These are phyloP conservation scores for Aspergillus persii DNA, from an alignment of 2,329 filamentous ascomycete species.

Conservation along the genomic window DNA sequence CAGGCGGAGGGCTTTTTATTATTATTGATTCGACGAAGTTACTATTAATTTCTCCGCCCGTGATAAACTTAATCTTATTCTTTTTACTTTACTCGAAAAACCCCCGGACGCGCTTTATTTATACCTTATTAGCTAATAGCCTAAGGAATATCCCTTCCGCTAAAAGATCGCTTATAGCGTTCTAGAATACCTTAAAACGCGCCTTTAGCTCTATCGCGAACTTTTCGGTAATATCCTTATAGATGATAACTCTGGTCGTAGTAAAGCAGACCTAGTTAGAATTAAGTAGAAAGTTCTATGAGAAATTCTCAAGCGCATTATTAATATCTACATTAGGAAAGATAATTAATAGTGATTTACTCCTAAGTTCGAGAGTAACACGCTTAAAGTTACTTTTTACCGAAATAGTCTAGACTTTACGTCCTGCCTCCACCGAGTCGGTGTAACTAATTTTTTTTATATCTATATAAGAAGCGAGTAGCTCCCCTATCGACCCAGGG, in stretches of 20 bases:
- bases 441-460: constrained; percentile 26
- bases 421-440: constrained; percentile 17
- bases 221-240: constrained; percentile 7
- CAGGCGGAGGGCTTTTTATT: too few species aligned
- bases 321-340: constrained; percentile 23
- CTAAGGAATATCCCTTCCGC: too few species aligned
- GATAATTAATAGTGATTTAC: constrained; percentile 17
- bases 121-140: too few species aligned
- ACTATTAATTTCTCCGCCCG: too few species aligned
- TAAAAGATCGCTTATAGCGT: too few species aligned
- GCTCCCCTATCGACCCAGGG: constrained; percentile 54
- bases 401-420: constrained; percentile 15
- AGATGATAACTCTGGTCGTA: constrained; percentile 20
- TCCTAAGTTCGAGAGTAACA: constrained; percentile 19
- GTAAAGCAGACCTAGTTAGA: constrained; percentile 20
- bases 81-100: too few species aligned
- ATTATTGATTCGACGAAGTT: too few species aligned
- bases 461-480: constrained; percentile 18
- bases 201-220: neutral
- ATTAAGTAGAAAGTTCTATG: constrained; percentile 9
- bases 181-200: too few species aligned
- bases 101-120: too few species aligned
- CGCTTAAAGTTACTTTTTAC: constrained; percentile 21
- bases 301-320: constrained; percentile 14
- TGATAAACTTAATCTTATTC: too few species aligned